Conservation (phyloP, 345 rosid genomes). For the Eucalyptus albens region DNA sequence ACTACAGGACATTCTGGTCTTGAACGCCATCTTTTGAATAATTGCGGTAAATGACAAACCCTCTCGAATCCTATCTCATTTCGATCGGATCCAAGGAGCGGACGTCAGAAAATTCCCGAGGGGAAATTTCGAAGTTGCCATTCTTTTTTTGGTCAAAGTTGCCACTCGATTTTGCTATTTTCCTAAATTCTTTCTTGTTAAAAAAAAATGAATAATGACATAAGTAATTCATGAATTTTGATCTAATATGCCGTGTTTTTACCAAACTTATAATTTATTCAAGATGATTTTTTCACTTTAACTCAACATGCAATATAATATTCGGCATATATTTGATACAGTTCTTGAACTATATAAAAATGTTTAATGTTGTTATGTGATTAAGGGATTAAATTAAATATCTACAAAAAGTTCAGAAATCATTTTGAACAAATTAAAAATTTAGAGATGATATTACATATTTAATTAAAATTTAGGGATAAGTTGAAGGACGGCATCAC, state of each 20-base stretch:
- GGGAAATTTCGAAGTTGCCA: neutral
- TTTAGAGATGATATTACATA: fast-evolving
- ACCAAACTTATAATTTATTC: no score
- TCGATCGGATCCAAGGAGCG: neutral
- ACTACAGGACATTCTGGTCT: neutral
- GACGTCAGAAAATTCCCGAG: neutral
- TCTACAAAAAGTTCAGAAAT: fast-evolving
- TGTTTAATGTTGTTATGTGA: no score
- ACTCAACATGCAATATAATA: fast-evolving
- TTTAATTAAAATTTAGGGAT: fast-evolving
- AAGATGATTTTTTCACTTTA: no score
- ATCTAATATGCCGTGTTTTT: no score
- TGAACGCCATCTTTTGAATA: neutral
- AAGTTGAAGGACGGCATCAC: fast-evolving
- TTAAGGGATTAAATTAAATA: no score
- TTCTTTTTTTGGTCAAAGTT: no score
- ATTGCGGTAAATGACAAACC: neutral
- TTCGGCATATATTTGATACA: no score
- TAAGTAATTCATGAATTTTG: no score
- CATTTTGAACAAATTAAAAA: no score
- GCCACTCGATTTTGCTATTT: neutral
- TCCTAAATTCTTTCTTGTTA: neutral
- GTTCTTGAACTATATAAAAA: fast-evolving
- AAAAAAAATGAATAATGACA: neutral
- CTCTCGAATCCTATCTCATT: neutral